Percentiles rank a stretch among this genome's conserved stretches.
Conservation (phyloP, 768 basidiomycete genomes). For the Cytidiella melzeri region DNA sequence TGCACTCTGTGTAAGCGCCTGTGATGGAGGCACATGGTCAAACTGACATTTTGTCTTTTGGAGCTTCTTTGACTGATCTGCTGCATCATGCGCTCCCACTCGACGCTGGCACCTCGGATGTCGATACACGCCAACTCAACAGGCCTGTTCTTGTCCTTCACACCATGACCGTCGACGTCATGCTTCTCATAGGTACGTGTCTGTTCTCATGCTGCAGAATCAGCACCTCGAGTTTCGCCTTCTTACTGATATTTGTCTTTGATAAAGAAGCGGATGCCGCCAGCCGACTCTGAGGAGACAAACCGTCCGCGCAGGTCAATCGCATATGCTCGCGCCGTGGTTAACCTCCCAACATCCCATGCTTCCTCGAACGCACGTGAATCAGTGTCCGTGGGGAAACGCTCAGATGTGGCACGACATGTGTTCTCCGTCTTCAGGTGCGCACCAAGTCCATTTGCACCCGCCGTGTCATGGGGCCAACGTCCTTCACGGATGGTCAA, state of each 20-base stretch:
- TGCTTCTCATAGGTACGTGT: background rate
- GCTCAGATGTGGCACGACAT: background rate
- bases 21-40: too few relatives aligned
- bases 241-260: background rate
- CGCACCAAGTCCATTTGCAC: background rate
- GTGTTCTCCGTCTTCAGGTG: background rate
- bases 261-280: too few relatives aligned
- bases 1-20: too few relatives aligned
- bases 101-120: background rate
- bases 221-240: background rate
- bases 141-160: background rate
- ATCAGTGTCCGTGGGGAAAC: background rate
- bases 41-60: too few relatives aligned
- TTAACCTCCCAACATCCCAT: background rate
- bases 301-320: background rate
- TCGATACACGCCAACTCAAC: background rate
- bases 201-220: background rate
- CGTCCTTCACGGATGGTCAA: background rate
- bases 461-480: background rate
- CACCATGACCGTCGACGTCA: background rate
- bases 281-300: background rate
- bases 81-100: background rate
- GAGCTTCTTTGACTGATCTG: too few relatives aligned
- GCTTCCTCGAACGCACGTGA: background rate
- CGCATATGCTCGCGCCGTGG: background rate